A percentile compares a stretch with the other conserved stretches of the same genome.
phyloP scores from a whole-genome alignment of 2,329 filamentous ascomycete species.

The Hymenoscyphus infarciens region DNA sequence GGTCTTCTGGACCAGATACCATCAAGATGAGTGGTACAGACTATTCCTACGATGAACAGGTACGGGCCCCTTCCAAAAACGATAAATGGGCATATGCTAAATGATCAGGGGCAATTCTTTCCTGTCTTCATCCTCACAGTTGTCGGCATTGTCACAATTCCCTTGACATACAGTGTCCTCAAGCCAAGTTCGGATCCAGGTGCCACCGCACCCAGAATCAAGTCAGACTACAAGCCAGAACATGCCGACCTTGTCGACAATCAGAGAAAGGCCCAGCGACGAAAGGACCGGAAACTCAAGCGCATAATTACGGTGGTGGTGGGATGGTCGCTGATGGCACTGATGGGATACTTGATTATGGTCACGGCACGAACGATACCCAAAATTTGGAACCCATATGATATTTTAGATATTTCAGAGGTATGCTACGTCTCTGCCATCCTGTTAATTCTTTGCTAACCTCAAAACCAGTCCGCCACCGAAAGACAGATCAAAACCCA shows the following conservation, averaged over 20 bases:
- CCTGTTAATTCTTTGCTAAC: constrained; percentile 23
- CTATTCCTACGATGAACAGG: constrained; percentile 97
- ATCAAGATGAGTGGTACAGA: constrained; percentile 52
- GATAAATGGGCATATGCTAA: constrained; percentile 16
- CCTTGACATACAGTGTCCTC: constrained; percentile 84
- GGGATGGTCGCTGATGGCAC: constrained; percentile 81
- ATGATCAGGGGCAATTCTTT: constrained; percentile 82
- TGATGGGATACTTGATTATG: constrained; percentile 88
- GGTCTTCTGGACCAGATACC: constrained; percentile 27
- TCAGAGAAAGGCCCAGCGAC: constrained; percentile 81
- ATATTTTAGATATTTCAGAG: constrained; percentile 83
- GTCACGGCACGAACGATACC: constrained; percentile 67
- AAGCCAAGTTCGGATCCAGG: constrained; percentile 73
- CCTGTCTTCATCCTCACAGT: constrained; percentile 97
- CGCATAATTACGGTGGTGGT: constrained; percentile 69
- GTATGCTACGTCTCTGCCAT: constrained; percentile 43
- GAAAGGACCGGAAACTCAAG: constrained; percentile 85
- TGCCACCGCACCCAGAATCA: constrained; percentile 77
- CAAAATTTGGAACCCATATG: constrained; percentile 95
- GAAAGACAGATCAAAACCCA: constrained; percentile 91
- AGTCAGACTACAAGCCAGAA: constrained; percentile 74
- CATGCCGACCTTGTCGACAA: constrained; percentile 79
- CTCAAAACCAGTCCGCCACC: constrained; percentile 58
- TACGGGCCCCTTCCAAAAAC: constrained; percentile 33
- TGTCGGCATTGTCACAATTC: constrained; percentile 80